Evolutionary conservation across 2,329 filamentous ascomycete genomes (phyloP).

Genomic region (Diatrype stigma): DNA sequence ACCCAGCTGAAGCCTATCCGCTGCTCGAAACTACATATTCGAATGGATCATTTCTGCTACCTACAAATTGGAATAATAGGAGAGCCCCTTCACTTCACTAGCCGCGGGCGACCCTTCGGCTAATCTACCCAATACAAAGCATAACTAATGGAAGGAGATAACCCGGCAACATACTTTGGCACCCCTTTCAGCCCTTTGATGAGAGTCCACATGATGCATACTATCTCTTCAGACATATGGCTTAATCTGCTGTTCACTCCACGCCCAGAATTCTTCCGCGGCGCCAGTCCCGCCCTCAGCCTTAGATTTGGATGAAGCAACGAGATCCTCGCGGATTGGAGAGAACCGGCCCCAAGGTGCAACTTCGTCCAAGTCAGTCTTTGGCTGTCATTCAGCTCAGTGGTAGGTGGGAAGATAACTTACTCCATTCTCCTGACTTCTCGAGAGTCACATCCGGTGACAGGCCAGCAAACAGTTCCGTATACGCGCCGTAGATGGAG

Average conservation of each 20-base stretch:
- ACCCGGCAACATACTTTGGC: no score
- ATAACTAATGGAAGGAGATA: no score
- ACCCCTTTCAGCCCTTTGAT: no score
- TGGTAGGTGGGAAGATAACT: background rate
- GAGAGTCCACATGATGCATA: background rate
- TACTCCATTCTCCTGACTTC: constrained; percentile 18
- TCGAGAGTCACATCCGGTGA: constrained; percentile 29
- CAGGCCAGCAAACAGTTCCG: constrained; percentile 35
- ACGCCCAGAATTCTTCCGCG: constrained; percentile 39
- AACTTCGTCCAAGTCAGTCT: constrained; percentile 20
- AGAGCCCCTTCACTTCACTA: no score
- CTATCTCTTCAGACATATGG: constrained; percentile 13
- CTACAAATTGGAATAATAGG: no score
- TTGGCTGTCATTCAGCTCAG: background rate
- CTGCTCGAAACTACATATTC: no score
- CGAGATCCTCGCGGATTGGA: constrained; percentile 28
- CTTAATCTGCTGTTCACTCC: constrained; percentile 36
- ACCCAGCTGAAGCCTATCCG: no score
- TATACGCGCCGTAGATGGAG: constrained; percentile 31
- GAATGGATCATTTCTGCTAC: no score
- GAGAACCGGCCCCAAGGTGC: constrained; percentile 42
- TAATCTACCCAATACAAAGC: no score
- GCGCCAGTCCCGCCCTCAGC: constrained; percentile 34
- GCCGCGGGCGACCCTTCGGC: no score
- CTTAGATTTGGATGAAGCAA: constrained; percentile 21